phyloP scores from a whole-genome alignment of 257 asterid species.

The Asclepias syriaca region DNA sequence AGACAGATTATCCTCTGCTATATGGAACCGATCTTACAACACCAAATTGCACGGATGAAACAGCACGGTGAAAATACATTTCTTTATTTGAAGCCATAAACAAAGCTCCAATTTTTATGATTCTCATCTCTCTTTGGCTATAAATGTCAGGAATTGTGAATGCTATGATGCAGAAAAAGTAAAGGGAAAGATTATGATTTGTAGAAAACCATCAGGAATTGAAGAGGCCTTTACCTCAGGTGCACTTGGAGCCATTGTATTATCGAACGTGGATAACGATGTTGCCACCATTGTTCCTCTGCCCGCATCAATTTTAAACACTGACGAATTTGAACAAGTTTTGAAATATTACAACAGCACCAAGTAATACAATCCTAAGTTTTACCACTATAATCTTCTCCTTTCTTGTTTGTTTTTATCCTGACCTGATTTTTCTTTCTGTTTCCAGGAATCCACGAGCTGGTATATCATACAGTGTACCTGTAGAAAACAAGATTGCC shows the following conservation, averaged over 20 bases:
- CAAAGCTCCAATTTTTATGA: background rate
- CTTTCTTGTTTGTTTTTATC: background rate
- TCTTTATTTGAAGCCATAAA: background rate
- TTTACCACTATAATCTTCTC: background rate
- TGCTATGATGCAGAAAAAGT: constrained; percentile 24
- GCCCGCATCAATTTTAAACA: constrained; percentile 17
- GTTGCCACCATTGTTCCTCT: constrained; percentile 18
- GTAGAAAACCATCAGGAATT: background rate
- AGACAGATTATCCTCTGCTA: constrained; percentile 12
- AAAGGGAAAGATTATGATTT: constrained; percentile 36
- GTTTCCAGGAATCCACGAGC: constrained; percentile 6
- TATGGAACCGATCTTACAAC: constrained; percentile 17
- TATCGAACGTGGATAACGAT: background rate
- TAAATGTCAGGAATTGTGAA: constrained; percentile 20
- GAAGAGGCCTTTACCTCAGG: background rate
- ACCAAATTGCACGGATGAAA: accelerated
- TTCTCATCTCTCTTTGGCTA: too few species aligned
- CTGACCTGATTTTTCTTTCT: background rate
- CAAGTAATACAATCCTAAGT: constrained; percentile 3
- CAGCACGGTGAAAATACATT: background rate
- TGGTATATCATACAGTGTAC: background rate
- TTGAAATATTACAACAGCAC: constrained; percentile 11
- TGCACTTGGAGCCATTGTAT: constrained; percentile 23
- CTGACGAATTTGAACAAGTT: background rate
- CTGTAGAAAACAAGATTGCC: background rate